These are phyloP conservation scores for Linum trigynum DNA, from an alignment of 345 rosid species.

Conservation along the genomic window DNA sequence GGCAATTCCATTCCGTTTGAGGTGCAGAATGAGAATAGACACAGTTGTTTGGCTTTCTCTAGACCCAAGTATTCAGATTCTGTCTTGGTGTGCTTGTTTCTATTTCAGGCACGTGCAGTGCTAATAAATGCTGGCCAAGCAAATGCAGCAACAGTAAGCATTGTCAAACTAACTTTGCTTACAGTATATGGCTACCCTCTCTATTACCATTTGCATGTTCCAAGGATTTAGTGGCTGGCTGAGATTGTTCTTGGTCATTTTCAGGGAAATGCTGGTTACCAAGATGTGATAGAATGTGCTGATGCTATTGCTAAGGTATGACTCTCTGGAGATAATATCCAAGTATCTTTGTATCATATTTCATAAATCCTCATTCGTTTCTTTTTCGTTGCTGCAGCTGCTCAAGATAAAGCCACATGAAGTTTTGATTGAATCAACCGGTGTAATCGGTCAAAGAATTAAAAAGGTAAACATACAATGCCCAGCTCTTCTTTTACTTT, in stretches of 20 bases:
- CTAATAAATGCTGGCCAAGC: constrained; percentile 97
- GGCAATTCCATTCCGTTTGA: too few species aligned
- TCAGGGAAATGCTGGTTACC: constrained; percentile 93
- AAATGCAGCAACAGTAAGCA: constrained; percentile 93
- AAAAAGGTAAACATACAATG: constrained; percentile 45
- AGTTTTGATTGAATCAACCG: constrained; percentile 83
- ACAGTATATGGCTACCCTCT: constrained; percentile 7
- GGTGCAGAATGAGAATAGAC: too few species aligned
- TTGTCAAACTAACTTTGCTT: constrained; percentile 8
- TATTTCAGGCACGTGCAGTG: constrained; percentile 77
- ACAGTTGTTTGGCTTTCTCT: too few species aligned
- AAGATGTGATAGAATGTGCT: constrained; percentile 73
- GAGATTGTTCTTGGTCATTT: constrained; percentile 16
- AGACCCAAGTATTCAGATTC: not conserved
- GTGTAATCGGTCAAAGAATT: constrained; percentile 88
- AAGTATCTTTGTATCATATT: constrained; percentile 1
- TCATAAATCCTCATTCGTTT: constrained; percentile 1
- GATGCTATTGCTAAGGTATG: constrained; percentile 55
- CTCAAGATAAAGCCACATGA: constrained; percentile 54
- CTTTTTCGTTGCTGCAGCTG: constrained; percentile 31
- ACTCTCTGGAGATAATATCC: not conserved
- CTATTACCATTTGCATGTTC: not conserved
- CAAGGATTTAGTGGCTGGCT: constrained; percentile 7
- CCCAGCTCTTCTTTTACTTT: not conserved
- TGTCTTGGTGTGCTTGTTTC: constrained; percentile 3